These are phyloP conservation scores for Colletotrichum australisinense DNA, from an alignment of 2,329 filamentous ascomycete species.

Conservation along the genomic window DNA sequence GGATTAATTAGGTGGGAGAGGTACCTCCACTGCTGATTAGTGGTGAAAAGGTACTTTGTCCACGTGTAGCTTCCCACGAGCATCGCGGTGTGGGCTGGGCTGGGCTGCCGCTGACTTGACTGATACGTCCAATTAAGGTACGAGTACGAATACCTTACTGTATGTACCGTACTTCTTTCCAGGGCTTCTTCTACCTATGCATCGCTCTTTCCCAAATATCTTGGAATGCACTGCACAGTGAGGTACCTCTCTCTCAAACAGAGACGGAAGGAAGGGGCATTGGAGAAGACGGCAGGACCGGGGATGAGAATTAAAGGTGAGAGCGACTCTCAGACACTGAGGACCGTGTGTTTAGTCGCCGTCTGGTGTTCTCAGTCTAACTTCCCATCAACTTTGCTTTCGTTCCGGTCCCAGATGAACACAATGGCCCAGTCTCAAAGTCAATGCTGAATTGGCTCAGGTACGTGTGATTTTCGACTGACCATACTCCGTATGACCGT, in stretches of 20 bases:
- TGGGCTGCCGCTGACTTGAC: slow-evolving; percentile 18
- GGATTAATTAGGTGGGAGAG: neutral
- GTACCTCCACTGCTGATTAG: neutral
- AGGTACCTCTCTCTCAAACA: too few species aligned
- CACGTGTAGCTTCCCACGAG: neutral
- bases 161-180: neutral
- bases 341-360: neutral
- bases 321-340: neutral
- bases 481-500: neutral
- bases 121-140: slow-evolving; percentile 34
- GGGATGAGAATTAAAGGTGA: neutral
- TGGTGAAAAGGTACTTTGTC: neutral
- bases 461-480: neutral
- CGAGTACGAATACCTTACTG: neutral
- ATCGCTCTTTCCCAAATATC: neutral
- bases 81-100: slow-evolving; percentile 1
- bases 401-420: neutral
- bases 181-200: neutral
- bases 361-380: neutral
- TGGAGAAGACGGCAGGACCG: neutral
- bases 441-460: neutral
- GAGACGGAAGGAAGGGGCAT: neutral
- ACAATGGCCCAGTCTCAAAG: neutral
- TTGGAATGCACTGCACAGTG: too few species aligned
- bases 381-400: neutral